Evolutionary conservation across 2,329 filamentous ascomycete genomes (phyloP), one percentile per base, ranked within the genome.

Genomic region (Neofusicoccum sp.): DNA sequence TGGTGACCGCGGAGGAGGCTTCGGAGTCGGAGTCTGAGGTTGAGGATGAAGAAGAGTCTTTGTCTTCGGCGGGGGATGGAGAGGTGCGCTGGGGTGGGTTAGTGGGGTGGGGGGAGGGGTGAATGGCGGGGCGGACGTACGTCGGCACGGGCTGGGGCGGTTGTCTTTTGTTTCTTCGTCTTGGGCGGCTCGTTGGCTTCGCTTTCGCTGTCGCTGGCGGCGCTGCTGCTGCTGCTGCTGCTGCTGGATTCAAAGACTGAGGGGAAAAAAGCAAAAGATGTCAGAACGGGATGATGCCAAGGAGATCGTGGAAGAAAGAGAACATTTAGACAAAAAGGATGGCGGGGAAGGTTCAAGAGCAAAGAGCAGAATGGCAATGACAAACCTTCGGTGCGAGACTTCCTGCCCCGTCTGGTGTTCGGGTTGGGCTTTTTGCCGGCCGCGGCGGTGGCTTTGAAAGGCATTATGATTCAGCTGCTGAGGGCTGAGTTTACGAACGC

Each of bases 351-450:
- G 9, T 31, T 6, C 16, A 24, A 47, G 43, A 12, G 12, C 16
- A 28, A 20, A n/a, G 16, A 28, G 16, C 20, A 7, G 12, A 3
- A 47, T 12, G 8, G 2, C 8, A 20, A n/a, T 31, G 20, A n/a
- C 44, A n/a, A 51, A 60, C 57, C n/a, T 28, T 49, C 44, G 8
- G 57, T 60, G 33, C 57, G 43, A n/a, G 45, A 51, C 36, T 60
- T 60, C 30, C 57, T 38, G 36, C 36, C 51, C 36, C 51, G 36
- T 14, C 43, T 58, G 6, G 51, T 20, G 26, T 31, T 56, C 12
- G 43, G 51, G 8, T 34, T 56, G 8, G 51, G 51, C 33, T 43
- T 56, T 14, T n/a, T 24, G 26, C 26, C 51, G n/a, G 8, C 16
- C 9, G 38, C 28, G 38, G 51, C 3, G 5, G 30, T 33, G 24